These are phyloP conservation scores for Pseudogymnoascus sp. DNA, from an alignment of 2,329 filamentous ascomycete species.

Conservation along the genomic window DNA sequence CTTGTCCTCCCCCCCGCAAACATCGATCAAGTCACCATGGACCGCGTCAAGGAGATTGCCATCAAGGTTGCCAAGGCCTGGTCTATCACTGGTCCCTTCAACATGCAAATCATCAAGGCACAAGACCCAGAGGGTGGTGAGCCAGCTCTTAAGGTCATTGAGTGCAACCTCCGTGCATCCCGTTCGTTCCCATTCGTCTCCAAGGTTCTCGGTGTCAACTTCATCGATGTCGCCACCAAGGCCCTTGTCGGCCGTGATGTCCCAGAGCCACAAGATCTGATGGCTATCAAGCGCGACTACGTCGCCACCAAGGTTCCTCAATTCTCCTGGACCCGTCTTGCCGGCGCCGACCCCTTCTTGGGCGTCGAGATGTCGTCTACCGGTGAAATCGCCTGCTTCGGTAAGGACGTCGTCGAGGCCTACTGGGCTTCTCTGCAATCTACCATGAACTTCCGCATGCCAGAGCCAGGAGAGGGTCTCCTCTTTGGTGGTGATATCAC, in stretches of 20 bases:
- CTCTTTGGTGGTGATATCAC: slow-evolving; percentile 81
- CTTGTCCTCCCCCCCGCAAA: slow-evolving; percentile 80
- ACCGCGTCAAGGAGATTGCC: slow-evolving; percentile 88
- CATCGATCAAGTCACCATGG: slow-evolving; percentile 70
- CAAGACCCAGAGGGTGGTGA: slow-evolving; percentile 66
- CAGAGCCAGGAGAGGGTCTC: slow-evolving; percentile 88
- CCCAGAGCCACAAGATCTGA: slow-evolving; percentile 77
- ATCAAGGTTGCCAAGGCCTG: slow-evolving; percentile 94
- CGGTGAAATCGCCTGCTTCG: slow-evolving; percentile 98
- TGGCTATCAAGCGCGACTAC: slow-evolving; percentile 84
- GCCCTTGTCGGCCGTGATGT: slow-evolving; percentile 81
- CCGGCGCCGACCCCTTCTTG: slow-evolving; percentile 93
- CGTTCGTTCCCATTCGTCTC: slow-evolving; percentile 97
- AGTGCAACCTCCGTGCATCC: slow-evolving; percentile 95
- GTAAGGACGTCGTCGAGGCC: slow-evolving; percentile 88
- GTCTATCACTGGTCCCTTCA: slow-evolving; percentile 97
- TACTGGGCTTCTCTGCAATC: slow-evolving; percentile 97
- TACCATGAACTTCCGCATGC: slow-evolving; percentile 98
- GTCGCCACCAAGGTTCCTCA: slow-evolving; percentile 96
- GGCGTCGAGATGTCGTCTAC: slow-evolving; percentile 97
- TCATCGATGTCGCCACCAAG: slow-evolving; percentile 91
- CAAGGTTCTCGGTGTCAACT: slow-evolving; percentile 94
- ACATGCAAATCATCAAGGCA: slow-evolving; percentile 99
- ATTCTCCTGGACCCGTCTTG: slow-evolving; percentile 97
- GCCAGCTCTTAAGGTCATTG: slow-evolving; percentile 84